Evolutionary conservation across 1,139 yeast genomes (phyloP), one percentile per base, ranked within the genome.

Genomic region (Candida tetrigidarum): DNA sequence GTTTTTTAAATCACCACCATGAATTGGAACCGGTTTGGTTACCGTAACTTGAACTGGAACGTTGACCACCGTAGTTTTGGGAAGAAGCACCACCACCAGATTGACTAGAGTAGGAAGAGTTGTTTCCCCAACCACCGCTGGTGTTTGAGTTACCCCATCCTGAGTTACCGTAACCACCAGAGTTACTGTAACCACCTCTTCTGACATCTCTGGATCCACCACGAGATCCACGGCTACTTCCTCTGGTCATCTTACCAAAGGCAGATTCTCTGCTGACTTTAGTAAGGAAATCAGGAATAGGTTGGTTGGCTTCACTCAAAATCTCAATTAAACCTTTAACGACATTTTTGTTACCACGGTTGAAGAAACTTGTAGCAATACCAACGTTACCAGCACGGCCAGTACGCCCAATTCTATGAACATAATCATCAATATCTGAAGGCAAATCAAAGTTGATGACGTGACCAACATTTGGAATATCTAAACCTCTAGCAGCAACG

Each of bases 351-450:
- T 91, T 95, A 67, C 87, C 88, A 76, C 98, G 87, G 86, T 93
- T 93, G 76, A 93, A 90, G 79, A 93, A 93, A 45, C 99, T 96
- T 57, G 97, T 92, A 57, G 99, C 97, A 62, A 88, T 80, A 86
- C 99, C 99, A 54, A 87, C 84, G 77, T 93, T 93, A 81, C 99
- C 99, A 62, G 99, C 99, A 84, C 99, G 96, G 74, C 99, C 99
- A 62, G 99, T 93, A 86, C 99, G 95, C 81, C 99, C 99, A 66
- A 93, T 93, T 80, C 99, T 89, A 78, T 93, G 99, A 53, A 93
- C 99, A 67, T 93, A 93, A 73, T 93, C 99, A 71, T 93, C 99
- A 63, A 92, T 88, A 71, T 93, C 98, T 65, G 89, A 79, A 65
- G 99, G 99, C 69, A 93, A 80, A 67, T 93, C 99, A 67, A 86